Conservation (phyloP, 495 filamentous ascomycete genomes). For the Lineolata rhizophorae region DNA sequence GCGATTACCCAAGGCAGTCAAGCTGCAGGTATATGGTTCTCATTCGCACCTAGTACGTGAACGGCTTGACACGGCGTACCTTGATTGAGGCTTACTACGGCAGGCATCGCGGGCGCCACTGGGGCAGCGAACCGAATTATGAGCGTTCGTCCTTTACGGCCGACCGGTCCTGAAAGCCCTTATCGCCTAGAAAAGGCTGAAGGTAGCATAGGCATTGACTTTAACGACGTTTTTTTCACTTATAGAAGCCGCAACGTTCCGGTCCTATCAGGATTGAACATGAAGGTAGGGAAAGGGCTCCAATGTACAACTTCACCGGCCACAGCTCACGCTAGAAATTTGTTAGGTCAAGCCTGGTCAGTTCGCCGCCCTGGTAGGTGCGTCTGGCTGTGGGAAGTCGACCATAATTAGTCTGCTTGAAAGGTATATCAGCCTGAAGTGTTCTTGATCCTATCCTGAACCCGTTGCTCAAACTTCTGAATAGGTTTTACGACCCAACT, state of each 20-base stretch:
- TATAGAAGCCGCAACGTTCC: conserved; percentile 16
- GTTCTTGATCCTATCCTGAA: neutral
- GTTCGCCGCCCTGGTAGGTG: conserved; percentile 62
- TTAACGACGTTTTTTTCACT: conserved; percentile 52
- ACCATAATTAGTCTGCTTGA: conserved; percentile 65
- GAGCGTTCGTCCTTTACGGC: conserved; percentile 7
- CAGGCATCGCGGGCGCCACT: conserved; percentile 12
- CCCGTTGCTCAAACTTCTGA: neutral
- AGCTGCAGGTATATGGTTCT: conserved; percentile 13
- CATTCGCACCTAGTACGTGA: conserved; percentile 9
- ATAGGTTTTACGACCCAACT: conserved; percentile 37
- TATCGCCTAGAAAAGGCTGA: neutral
- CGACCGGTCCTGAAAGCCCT: conserved; percentile 1
- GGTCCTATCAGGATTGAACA: conserved; percentile 50
- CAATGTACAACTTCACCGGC: too few relatives aligned
- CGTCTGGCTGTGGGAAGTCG: conserved; percentile 66
- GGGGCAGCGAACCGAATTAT: conserved; percentile 11
- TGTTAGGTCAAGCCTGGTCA: conserved; percentile 56
- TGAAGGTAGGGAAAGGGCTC: conserved; percentile 24
- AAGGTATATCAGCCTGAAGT: too few relatives aligned
- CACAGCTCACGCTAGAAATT: too few relatives aligned
- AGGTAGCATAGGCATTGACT: conserved; percentile 30
- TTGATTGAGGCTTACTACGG: too few relatives aligned
- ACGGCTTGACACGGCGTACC: too few relatives aligned
- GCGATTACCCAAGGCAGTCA: conserved; percentile 11